Evolutionary conservation across 768 basidiomycete species (phyloP), one percentile per base, ranked within the genome.

Genomic region (Candolleomyces aberdarensis): DNA sequence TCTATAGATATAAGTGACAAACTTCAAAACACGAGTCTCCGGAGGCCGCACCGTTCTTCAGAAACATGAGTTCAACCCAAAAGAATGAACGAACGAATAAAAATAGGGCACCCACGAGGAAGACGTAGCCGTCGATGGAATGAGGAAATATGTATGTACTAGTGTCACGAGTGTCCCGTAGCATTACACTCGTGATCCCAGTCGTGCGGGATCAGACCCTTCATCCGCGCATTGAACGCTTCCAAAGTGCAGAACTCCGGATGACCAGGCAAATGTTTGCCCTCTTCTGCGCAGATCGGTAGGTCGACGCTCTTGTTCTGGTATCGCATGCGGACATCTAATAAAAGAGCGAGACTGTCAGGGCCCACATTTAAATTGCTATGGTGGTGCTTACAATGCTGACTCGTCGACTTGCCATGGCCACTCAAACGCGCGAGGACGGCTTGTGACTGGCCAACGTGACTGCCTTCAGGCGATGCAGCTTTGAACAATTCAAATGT

Each of bases 311-410:
- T 82, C 60, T 79, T 78, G 74, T 89, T 89, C 72, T 90, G 86
- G 67, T 91, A 89, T 26, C 90, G 82, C 81, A 90, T 84, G n/a
- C 91, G 84, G 50, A 92, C 76, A 66, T 81, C 87, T 88, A n/a
- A 20, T 2, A 44, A 19, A 20, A 36, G 41, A 44, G 8, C 51
- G 17, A 36, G 19, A 15, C 7, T 52, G 47, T 8, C 59, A 41
- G 26, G 36, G 19, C 36, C 36, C n/a, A 48, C 22, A 51, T 9
- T 39, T 10, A 48, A 56, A 40, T 55, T 41, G 47, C 17, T n/a
- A 53, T 47, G 7, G 31, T 17, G 39, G 29, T n/a, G 66, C 75
- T 43, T 60, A 78, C 78, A 71, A 65, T 72, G 66, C 50, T 70
- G 65, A 13, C 64, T 43, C 13, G 63, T 49, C 20, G 64, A 14